These are phyloP conservation scores for Lactarius quietus DNA, from an alignment of 768 basidiomycete genomes.

Conservation along the genomic window DNA sequence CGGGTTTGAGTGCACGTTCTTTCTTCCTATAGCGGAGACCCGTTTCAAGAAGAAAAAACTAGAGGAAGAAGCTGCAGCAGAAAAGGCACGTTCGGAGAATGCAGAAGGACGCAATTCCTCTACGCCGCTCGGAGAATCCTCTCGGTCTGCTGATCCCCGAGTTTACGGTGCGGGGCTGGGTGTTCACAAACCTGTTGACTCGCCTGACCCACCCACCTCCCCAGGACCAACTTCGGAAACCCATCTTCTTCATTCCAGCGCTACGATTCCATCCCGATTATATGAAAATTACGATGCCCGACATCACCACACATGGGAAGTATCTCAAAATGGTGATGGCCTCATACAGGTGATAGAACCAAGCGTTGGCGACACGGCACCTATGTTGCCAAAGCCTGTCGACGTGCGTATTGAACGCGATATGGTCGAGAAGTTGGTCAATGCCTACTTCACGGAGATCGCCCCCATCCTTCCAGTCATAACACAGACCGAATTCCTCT, in stretches of 20 bases:
- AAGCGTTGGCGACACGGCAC: slow-evolving; percentile 50
- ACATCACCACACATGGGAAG: slow-evolving; percentile 85
- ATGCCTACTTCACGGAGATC: slow-evolving; percentile 88
- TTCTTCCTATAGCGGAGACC: slow-evolving; percentile 97
- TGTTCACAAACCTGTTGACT: not conserved
- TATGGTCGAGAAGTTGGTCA: slow-evolving; percentile 76
- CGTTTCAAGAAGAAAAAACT: slow-evolving; percentile 95
- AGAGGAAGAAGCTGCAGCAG: slow-evolving; percentile 61
- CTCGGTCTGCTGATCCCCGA: slow-evolving; percentile 52
- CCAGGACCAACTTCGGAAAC: slow-evolving; percentile 83
- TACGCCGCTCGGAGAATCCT: slow-evolving; percentile 47
- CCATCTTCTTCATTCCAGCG: slow-evolving; percentile 87
- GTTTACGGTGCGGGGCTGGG: slow-evolving; percentile 43
- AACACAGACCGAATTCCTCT: slow-evolving; percentile 83
- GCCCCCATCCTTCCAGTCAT: slow-evolving; percentile 88
- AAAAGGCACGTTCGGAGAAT: slow-evolving; percentile 35
- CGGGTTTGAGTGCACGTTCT: slow-evolving; percentile 92
- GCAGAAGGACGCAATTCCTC: slow-evolving; percentile 37
- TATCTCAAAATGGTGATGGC: slow-evolving; percentile 80
- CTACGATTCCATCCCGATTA: slow-evolving; percentile 75
- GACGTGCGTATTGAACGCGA: slow-evolving; percentile 76
- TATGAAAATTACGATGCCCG: slow-evolving; percentile 87
- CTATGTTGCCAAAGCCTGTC: slow-evolving; percentile 54
- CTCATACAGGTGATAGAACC: slow-evolving; percentile 79
- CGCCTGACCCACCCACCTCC: not conserved